Evolutionary conservation across 2,329 filamentous ascomycete species (phyloP).

Genomic region (Hymenoscyphus fructigenus): DNA sequence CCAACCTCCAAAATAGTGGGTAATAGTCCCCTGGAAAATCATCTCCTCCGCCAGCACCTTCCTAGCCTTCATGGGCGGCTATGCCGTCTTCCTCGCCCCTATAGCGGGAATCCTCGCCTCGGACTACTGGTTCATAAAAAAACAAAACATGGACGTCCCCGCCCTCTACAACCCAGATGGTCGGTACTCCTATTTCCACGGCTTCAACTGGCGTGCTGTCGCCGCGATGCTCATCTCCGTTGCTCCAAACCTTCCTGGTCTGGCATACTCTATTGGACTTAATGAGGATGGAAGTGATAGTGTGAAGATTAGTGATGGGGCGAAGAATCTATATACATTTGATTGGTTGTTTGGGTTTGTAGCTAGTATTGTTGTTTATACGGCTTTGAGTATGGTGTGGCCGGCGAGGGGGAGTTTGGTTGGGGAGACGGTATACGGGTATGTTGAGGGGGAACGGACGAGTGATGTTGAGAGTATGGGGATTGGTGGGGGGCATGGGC

Average conservation of each 20-base stretch:
- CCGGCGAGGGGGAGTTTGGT: conserved; percentile 52
- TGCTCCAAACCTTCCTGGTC: conserved; percentile 30
- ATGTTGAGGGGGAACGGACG: conserved; percentile 10
- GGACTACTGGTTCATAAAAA: conserved; percentile 57
- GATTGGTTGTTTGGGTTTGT: conserved; percentile 66
- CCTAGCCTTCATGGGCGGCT: conserved; percentile 63
- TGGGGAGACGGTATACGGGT: conserved; percentile 40
- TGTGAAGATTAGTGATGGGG: conserved; percentile 43
- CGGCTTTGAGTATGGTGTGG: conserved; percentile 47
- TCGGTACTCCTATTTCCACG: conserved; percentile 32
- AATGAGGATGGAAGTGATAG: conserved; percentile 9
- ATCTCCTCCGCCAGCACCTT: conserved; percentile 57
- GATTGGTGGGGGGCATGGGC: not conserved
- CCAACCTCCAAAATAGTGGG: conserved; percentile 41
- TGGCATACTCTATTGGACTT: conserved; percentile 28
- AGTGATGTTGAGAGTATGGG: conserved; percentile 15
- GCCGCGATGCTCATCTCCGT: conserved; percentile 29
- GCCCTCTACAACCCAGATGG: conserved; percentile 38
- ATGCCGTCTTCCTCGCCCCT: conserved; percentile 61
- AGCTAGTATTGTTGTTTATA: conserved; percentile 55
- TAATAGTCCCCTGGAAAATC: conserved; percentile 66
- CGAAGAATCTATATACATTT: conserved; percentile 58
- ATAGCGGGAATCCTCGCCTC: conserved; percentile 57
- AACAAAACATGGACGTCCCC: conserved; percentile 39
- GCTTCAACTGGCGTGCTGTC: conserved; percentile 33